Base-by-base conservation (phyloP, 805 yeast species). In the Lachancea kluyveri region DNA sequence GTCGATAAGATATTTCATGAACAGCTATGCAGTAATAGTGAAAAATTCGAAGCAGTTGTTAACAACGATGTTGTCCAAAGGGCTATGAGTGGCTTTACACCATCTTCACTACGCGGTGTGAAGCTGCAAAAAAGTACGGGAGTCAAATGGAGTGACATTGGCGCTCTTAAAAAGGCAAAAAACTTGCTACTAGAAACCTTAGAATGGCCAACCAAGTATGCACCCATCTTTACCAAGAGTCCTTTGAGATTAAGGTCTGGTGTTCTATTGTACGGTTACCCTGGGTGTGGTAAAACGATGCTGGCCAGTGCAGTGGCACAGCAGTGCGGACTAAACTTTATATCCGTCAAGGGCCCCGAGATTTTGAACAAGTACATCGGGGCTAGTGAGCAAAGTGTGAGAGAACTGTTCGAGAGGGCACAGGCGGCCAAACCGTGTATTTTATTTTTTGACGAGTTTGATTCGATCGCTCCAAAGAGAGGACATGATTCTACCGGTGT, bases 401-500 rank as follows among this genome's bases (percentile, higher is more conserved):
- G 98, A 38, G 97, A 90, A 37, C 65, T 92, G 28, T 92, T 92
- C 55, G 96, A 88, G 42, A 68, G 95, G 19, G 98, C 97, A 1
- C 92, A 82, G 52, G 81, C 95, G 15, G 96, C 95, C 3, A 86
- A 84, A 49, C 96, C 96, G 0, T 90, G 96, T 49, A 77, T 90
- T 18, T 61, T 90, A 32, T 88, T 90, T 53, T 88, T 90, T 57
- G 97, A 90, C 59, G 96, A 90, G 52, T 88, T 90, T 55, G 97
- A 90, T 47, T 87, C 97, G 0, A 86, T 92, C 50, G 96, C 97
- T 0, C 97, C 97, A 1, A 88, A 88, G 54, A 79, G 97, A 68
- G 97, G 97, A 2, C 96, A 88, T 50, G 98, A 90, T 54, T 84
- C 95, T 1, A 88, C 97, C 0, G 97, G 97, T 35, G 97, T 92